A percentile compares a stretch with the other conserved stretches of the same genome.
Conservation (phyloP, 257 asterid genomes). For the Verbascum thapsus region DNA sequence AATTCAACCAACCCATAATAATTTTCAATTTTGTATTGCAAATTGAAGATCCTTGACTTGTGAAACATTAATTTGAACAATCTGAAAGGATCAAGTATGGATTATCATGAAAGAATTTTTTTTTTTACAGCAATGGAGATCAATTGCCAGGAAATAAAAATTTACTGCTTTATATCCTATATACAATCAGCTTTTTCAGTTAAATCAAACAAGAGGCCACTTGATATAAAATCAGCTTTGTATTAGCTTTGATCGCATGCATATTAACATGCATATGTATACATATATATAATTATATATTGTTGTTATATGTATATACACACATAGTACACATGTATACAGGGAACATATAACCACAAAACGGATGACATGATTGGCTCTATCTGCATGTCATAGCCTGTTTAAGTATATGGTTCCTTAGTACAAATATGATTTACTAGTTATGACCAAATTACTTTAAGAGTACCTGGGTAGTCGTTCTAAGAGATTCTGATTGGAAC, state of each 20-base stretch:
- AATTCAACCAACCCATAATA: not conserved
- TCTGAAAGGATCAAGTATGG: not conserved
- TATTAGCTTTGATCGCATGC: no score
- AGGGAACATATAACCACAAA: not conserved
- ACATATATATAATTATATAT: no score
- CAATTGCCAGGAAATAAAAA: not conserved
- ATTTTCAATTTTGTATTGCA: not conserved
- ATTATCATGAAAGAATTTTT: not conserved
- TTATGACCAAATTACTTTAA: not conserved
- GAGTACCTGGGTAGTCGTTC: conserved; percentile 81
- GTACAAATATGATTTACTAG: not conserved
- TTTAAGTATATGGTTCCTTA: not conserved
- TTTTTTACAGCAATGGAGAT: not conserved
- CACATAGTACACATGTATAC: not conserved
- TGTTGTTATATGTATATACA: no score
- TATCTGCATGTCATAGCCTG: not conserved
- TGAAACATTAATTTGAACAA: not conserved
- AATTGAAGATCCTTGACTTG: no score
- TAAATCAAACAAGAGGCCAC: no score
- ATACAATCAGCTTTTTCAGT: not conserved
- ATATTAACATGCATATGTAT: no score
- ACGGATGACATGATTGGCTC: not conserved
- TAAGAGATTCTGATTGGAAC: conserved; percentile 72
- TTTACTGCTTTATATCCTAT: not conserved
- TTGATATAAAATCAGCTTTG: no score